Evolutionary conservation across 2,329 filamentous ascomycete genomes (phyloP).

Genomic region (Pyrenophora graminea): DNA sequence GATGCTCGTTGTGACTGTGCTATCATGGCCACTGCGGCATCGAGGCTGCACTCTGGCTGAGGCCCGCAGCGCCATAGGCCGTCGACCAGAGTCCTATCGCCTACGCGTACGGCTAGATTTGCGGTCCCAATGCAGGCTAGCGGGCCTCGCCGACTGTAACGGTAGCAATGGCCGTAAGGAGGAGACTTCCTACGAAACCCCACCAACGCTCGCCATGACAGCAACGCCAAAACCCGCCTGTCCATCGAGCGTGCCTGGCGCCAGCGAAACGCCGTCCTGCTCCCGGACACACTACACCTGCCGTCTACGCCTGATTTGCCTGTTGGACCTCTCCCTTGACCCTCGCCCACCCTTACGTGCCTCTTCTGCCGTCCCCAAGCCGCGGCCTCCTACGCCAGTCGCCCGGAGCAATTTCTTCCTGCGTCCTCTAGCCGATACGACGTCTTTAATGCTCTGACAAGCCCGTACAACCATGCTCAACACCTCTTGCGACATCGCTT

Average conservation of each 20-base stretch:
- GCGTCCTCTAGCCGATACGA: slow-evolving; percentile 47
- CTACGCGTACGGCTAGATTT: slow-evolving; percentile 17
- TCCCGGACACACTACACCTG: slow-evolving; percentile 15
- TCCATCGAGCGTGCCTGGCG: slow-evolving; percentile 28
- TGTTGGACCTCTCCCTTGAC: slow-evolving; percentile 14
- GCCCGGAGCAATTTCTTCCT: slow-evolving; percentile 37
- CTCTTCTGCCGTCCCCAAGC: slow-evolving; percentile 37
- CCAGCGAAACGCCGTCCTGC: slow-evolving; percentile 23
- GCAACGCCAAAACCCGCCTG: slow-evolving; percentile 27
- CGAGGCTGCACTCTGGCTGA: slow-evolving; percentile 32
- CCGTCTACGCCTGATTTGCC: slow-evolving; percentile 9
- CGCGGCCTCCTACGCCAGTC: slow-evolving; percentile 28
- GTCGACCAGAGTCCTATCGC: slow-evolving; percentile 18
- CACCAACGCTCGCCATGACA: slow-evolving; percentile 34
- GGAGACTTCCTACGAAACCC: slow-evolving; percentile 35
- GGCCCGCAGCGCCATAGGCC: slow-evolving; percentile 25
- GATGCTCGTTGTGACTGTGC: neutral
- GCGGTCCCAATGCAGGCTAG: slow-evolving; percentile 26
- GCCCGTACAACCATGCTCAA: slow-evolving; percentile 47
- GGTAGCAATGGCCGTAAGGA: slow-evolving; percentile 38
- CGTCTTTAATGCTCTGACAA: slow-evolving; percentile 42
- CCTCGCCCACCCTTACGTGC: slow-evolving; percentile 38
- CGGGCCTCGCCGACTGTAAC: slow-evolving; percentile 34
- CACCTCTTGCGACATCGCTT: slow-evolving; percentile 46
- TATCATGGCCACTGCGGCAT: slow-evolving; percentile 17